Base-by-base conservation (phyloP, 768 basidiomycete genomes). In the Mycena venus region DNA sequence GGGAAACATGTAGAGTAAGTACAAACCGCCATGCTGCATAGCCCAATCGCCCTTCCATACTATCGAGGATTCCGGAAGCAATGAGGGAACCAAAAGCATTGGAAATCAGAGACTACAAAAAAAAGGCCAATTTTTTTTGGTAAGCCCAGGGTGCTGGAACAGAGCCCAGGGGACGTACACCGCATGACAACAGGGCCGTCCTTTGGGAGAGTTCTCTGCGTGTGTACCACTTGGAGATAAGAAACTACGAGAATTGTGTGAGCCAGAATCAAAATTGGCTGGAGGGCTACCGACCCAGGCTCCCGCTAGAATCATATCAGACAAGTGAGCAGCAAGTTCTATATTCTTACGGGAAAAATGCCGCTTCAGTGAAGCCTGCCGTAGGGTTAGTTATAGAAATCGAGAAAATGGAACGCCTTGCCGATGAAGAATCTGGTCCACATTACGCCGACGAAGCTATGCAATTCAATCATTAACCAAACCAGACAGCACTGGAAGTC, bases 11-110 rank as follows among this genome's bases (percentile, higher is more conserved):
- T 25, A 8, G 27, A 12, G n/a, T n/a, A 38, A 55, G 27, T 21
- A 59, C 85, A 73, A 78, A 93, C 87, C 92, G 85, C 95, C 95
- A 96, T 0, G 93, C 93, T 12, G 92, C 86, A 70, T 89, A 85
- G 0, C 94, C 95, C 19, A 91, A 84, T 67, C 86, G 86, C 8
- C 92, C 93, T 44, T 95, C 89, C 93, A 96, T 94, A 15, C 85
- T 84, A 75, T 90, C 87, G 21, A 96, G 88, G 64, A 96, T 94
- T 2, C 90, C 92, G 34, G 94, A 93, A 14, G 95, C 94, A 63
- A 96, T 89, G 15, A 96, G 84, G 2, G 94, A 88, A 4, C 95
- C 95, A 79, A 96, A 95, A 0, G 94, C 95, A 85, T 96, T 96
- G 67, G 91, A 91, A 64, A 95, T 91, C 32, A 96, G 85, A 77